Evolutionary conservation across 192 early-diverging fungal genomes (phyloP).

Genomic region (Coemansia sp.): DNA sequence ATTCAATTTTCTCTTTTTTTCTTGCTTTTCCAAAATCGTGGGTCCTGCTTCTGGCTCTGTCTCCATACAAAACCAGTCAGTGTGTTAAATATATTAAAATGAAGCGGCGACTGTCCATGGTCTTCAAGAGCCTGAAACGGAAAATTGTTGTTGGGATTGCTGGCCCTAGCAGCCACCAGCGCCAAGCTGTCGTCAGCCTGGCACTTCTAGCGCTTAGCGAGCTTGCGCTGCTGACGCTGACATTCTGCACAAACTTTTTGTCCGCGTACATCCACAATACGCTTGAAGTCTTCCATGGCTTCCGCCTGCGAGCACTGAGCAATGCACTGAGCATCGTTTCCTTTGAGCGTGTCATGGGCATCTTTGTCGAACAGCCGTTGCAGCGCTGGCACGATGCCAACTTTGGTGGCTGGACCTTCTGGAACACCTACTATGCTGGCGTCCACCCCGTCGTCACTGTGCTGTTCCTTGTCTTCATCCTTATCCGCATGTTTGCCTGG

Average conservation of each 20-base stretch:
- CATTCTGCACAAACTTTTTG: slow-evolving; percentile 57
- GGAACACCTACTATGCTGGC: slow-evolving; percentile 57
- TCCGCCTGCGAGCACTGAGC: slow-evolving; percentile 48
- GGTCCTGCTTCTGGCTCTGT: not conserved
- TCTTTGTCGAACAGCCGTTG: slow-evolving; percentile 53
- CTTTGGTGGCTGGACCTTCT: slow-evolving; percentile 50
- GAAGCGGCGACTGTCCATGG: slow-evolving; percentile 50
- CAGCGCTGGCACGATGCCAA: slow-evolving; percentile 49
- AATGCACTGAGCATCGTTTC: slow-evolving; percentile 51
- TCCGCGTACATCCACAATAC: slow-evolving; percentile 55
- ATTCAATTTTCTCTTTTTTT: not conserved
- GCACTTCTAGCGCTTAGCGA: slow-evolving; percentile 45
- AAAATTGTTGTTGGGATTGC: slow-evolving; percentile 46
- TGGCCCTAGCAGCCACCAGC: slow-evolving; percentile 47
- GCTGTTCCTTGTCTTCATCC: slow-evolving; percentile 46
- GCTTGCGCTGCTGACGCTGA: slow-evolving; percentile 51
- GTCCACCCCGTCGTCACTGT: slow-evolving; percentile 53
- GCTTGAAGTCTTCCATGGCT: slow-evolving; percentile 47
- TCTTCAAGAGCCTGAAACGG: slow-evolving; percentile 48
- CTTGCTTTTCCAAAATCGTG: slow-evolving; percentile 3
- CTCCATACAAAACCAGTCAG: not conserved
- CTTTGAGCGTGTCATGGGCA: slow-evolving; percentile 41
- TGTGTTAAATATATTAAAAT: slow-evolving; percentile 8
- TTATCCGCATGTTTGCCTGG: slow-evolving; percentile 56
- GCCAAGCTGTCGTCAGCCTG: slow-evolving; percentile 49